phyloP scores from a whole-genome alignment of 2,329 filamentous ascomycete genomes.

The Sclerotinia spermophila region DNA sequence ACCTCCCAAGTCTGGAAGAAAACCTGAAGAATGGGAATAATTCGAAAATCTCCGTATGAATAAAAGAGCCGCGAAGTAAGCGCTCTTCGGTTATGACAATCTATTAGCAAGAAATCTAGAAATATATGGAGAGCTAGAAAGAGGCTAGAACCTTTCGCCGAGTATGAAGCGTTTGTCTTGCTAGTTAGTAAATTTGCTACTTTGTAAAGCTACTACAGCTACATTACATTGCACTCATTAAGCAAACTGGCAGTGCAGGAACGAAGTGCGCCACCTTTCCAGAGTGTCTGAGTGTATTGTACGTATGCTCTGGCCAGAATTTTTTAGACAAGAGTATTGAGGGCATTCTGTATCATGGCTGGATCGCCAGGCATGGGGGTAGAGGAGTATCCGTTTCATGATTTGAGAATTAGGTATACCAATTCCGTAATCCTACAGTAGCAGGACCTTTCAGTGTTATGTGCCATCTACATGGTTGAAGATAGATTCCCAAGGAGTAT shows the following conservation, averaged over 20 bases:
- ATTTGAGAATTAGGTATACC: not conserved
- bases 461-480: not conserved
- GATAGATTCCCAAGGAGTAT: not conserved
- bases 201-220: not conserved
- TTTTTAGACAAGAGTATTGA: not conserved
- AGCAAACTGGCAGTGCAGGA: not conserved
- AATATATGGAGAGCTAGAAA: not conserved
- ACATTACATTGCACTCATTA: not conserved
- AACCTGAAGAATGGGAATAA: not conserved
- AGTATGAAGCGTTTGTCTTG: conserved; percentile 4
- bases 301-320: not conserved
- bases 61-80: not conserved
- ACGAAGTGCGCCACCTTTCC: not conserved
- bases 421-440: not conserved
- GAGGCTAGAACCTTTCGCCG: not conserved
- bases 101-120: not conserved
- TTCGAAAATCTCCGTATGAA: not conserved
- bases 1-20: not conserved
- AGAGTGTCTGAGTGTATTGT: not conserved
- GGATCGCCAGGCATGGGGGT: not conserved
- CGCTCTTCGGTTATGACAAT: not conserved
- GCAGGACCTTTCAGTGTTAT: not conserved
- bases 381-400: not conserved
- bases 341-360: not conserved
- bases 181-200: not conserved